Conservation (phyloP, 2,329 filamentous ascomycete species). For the Sarocladiaceae sp. region DNA sequence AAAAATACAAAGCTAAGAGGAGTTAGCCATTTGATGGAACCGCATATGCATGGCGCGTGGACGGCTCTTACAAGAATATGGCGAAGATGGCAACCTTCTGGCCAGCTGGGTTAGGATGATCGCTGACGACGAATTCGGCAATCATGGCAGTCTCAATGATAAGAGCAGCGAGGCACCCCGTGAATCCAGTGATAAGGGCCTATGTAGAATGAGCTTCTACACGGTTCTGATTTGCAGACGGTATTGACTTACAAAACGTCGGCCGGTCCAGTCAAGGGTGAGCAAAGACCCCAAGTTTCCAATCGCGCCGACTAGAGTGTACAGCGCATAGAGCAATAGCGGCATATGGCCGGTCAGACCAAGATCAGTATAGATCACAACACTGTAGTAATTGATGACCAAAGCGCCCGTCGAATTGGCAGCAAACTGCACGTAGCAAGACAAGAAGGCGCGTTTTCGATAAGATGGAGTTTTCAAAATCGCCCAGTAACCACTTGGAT, state of each 20-base stretch:
- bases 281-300: slow-evolving; percentile 3
- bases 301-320: slow-evolving; percentile 1
- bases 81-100: slow-evolving; percentile 5
- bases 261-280: slow-evolving; percentile 1
- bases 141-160: slow-evolving; percentile 1
- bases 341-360: slow-evolving; percentile 35
- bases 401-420: background rate
- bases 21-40: background rate
- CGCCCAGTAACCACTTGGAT: slow-evolving; percentile 3
- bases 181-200: slow-evolving; percentile 3
- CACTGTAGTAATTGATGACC: slow-evolving; percentile 34
- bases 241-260: background rate
- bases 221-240: no score
- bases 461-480: background rate
- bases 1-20: background rate
- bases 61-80: background rate
- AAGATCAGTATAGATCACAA: slow-evolving; percentile 33
- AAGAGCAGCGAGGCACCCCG: background rate
- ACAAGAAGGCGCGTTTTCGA: background rate
- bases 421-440: slow-evolving; percentile 2
- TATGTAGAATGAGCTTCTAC: no score
- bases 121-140: slow-evolving; percentile 3
- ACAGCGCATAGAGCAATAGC: slow-evolving; percentile 32
- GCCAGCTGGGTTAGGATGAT: background rate
- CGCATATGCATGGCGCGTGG: background rate